Evolutionary conservation across 164 flowering plant genomes (phyloP), one percentile per base, ranked within the genome.

Genomic region (Aristolochia contorta): DNA sequence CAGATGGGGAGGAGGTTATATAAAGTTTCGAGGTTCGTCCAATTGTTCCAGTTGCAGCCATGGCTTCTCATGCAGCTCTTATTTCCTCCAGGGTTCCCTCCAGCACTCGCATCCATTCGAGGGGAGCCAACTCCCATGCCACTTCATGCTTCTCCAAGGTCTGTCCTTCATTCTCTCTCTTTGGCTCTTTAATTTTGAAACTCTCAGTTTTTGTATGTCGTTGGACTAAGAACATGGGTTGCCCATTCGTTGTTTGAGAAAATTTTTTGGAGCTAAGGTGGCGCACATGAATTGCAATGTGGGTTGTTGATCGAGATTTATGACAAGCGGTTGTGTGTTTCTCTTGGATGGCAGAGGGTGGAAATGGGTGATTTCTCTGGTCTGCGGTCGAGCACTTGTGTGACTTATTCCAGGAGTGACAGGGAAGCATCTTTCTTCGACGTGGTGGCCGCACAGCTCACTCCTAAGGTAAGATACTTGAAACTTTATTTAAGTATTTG

Each of bases 61-160:
- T 93, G 98, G 96, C 97, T 47, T 71, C 86, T 50, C 86, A 86
- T 66, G 88, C 97, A 74, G 94, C 96, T 79, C 84, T 92, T 50
- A 93, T 86, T 69, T 78, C 90, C 68, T 83, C 98, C 60, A 82
- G 96, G 69, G 76, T 93, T 67, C 87, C 92, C 27, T 62, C 86
- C 30, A 78, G 56, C 71, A 66, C 86, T 1, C 77, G 84, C 74
- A 72, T 83, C 43, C 75, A 82, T n/a, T 78, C 89, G 65, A 89
- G 75, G 75, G 57, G 58, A 59, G 60, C 77, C 32, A 72, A 75
- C 67, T 71, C 90, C 54, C 76, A 79, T 57, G 79, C 87, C 46
- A 23, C 92, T 65, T 91, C 80, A 60, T 82, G 84, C 79, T 76
- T 74, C 72, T 63, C 86, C 16, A 91, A 84, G 95, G 95, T 87